phyloP scores from a whole-genome alignment of 495 filamentous ascomycete species.

The Staphylotrichum longicolle region DNA sequence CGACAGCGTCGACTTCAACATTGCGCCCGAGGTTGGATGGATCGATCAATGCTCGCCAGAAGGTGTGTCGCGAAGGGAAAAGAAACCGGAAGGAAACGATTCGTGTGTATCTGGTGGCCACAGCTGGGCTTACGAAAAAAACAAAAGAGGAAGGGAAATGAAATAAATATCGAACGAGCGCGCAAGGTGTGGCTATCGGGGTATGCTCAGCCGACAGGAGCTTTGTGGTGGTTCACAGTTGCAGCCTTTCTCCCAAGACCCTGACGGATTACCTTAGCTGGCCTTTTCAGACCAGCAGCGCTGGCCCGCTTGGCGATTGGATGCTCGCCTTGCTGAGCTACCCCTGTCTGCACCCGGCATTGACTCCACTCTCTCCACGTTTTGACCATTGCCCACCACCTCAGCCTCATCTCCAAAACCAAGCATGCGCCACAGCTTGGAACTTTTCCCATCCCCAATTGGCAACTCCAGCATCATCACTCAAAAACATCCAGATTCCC shows the following conservation, averaged over 20 bases:
- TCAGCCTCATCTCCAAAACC: constrained; percentile 22
- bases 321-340: constrained; percentile 18
- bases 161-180: constrained; percentile 24
- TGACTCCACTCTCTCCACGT: constrained; percentile 10
- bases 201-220: constrained; percentile 18
- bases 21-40: constrained; percentile 25
- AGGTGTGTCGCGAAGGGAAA: neutral
- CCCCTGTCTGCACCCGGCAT: constrained; percentile 21
- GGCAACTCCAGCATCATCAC: neutral
- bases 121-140: neutral
- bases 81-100: constrained; percentile 4
- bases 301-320: constrained; percentile 16
- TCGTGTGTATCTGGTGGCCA: neutral
- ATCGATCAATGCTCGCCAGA: constrained; percentile 8
- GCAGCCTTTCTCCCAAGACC: constrained; percentile 5
- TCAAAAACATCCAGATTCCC: neutral
- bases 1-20: constrained; percentile 49
- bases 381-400: neutral
- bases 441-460: constrained; percentile 7
- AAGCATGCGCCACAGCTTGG: constrained; percentile 20
- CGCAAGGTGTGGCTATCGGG: constrained; percentile 16
- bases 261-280: constrained; percentile 31
- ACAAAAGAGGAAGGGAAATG: constrained; percentile 18
- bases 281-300: constrained; percentile 30
- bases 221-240: constrained; percentile 5